phyloP scores from a whole-genome alignment of 768 basidiomycete genomes.

The Lactarius sp. region DNA sequence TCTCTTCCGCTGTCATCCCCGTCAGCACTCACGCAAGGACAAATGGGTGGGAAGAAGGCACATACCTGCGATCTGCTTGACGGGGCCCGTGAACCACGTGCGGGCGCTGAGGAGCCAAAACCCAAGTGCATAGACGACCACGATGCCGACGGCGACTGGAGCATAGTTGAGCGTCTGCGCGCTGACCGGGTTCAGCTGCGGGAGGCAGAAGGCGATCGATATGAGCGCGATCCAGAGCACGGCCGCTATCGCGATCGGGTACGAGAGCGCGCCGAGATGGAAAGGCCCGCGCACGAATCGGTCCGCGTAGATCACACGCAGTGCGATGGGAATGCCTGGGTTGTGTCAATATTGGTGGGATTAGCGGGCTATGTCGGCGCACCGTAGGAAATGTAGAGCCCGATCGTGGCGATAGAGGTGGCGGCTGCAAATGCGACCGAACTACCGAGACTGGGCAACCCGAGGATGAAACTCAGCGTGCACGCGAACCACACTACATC shows the following conservation, averaged over 20 bases:
- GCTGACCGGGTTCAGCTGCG: constrained; percentile 63
- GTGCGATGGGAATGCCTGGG: constrained; percentile 60
- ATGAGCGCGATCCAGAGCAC: constrained; percentile 72
- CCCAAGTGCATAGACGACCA: constrained; percentile 56
- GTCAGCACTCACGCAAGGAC: neutral
- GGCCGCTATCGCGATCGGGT: constrained; percentile 51
- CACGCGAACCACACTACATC: constrained; percentile 70
- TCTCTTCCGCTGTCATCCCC: neutral
- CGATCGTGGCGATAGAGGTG: constrained; percentile 64
- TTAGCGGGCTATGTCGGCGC: constrained; percentile 13
- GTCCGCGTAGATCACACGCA: constrained; percentile 56
- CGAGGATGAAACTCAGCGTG: constrained; percentile 68
- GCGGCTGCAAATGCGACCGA: constrained; percentile 60
- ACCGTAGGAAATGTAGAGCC: constrained; percentile 74
- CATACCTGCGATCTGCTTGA: constrained; percentile 49
- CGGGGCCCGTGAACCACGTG: constrained; percentile 68
- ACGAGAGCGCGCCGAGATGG: constrained; percentile 61
- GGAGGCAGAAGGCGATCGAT: constrained; percentile 67
- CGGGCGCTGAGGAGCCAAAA: constrained; percentile 69
- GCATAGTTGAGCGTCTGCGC: constrained; percentile 72
- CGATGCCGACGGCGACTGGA: constrained; percentile 71
- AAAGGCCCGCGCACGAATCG: constrained; percentile 65
- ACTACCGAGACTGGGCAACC: constrained; percentile 67
- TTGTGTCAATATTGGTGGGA: no score
- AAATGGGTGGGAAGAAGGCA: no score